These are phyloP conservation scores for Moricandia moricandioides DNA, from an alignment of 345 rosid genomes.

Conservation along the genomic window DNA sequence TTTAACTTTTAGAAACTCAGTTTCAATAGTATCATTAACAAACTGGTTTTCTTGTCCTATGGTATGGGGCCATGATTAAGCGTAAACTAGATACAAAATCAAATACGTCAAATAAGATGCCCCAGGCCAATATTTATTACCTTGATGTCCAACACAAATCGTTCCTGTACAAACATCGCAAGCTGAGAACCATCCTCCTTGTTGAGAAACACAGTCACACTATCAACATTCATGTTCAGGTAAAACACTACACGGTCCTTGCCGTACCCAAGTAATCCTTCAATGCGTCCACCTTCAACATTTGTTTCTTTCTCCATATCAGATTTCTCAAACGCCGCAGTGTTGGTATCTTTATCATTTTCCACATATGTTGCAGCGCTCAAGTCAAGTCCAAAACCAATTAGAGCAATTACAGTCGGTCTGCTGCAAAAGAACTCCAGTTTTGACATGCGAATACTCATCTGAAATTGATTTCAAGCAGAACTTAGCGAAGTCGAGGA, in stretches of 20 bases:
- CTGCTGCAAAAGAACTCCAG: slow-evolving; percentile 94
- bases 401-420: slow-evolving; percentile 91
- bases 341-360: slow-evolving; percentile 37
- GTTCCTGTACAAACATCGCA: slow-evolving; percentile 94
- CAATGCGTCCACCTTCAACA: slow-evolving; percentile 68
- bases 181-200: slow-evolving; percentile 97
- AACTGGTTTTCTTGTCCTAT: slow-evolving; percentile 6
- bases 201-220: slow-evolving; percentile 85
- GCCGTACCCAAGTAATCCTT: slow-evolving; percentile 92
- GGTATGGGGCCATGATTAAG: neutral
- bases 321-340: slow-evolving; percentile 46
- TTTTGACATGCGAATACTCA: slow-evolving; percentile 94
- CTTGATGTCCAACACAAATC: slow-evolving; percentile 85
- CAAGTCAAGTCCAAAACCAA: slow-evolving; percentile 86
- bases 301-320: slow-evolving; percentile 53
- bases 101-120: slow-evolving; percentile 9
- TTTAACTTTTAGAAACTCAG: neutral
- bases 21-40: slow-evolving; percentile 11
- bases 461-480: slow-evolving; percentile 53
- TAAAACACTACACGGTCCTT: slow-evolving; percentile 89
- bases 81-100: neutral
- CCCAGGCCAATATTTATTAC: slow-evolving; percentile 39
- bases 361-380: slow-evolving; percentile 41
- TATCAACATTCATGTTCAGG: slow-evolving; percentile 83
- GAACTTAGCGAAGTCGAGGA: slow-evolving; percentile 37